A percentile compares a stretch with the other conserved stretches of the same genome.
Evolutionary conservation across 2,329 filamentous ascomycete species (phyloP).

Genomic region (Penicillium italicum): DNA sequence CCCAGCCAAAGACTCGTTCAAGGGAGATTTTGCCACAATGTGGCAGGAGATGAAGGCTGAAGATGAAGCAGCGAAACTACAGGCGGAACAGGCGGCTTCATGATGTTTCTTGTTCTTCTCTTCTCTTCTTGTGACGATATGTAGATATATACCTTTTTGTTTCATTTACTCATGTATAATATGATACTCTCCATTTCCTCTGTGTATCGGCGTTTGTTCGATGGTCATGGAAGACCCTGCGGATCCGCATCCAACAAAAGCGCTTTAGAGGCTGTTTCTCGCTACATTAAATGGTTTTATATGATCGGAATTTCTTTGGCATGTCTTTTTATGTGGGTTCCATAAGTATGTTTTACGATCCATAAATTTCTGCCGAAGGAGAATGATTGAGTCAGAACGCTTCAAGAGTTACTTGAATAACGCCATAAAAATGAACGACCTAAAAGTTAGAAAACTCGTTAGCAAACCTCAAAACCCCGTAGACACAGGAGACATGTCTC

Average conservation of each 20-base stretch:
- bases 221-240: neutral
- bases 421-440: neutral
- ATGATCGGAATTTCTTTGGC: neutral
- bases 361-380: neutral
- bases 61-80: conserved; percentile 37
- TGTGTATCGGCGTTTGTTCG: neutral
- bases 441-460: neutral
- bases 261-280: neutral
- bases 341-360: neutral
- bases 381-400: neutral
- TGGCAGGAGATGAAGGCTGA: conserved; percentile 43
- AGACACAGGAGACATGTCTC: neutral
- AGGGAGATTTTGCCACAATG: conserved; percentile 43
- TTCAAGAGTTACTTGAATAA: neutral
- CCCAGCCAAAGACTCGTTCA: conserved; percentile 53
- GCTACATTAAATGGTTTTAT: neutral
- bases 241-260: neutral
- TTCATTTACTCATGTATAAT: conserved; percentile 5
- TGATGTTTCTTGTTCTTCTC: conserved; percentile 8
- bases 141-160: conserved; percentile 12
- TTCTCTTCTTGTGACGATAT: conserved; percentile 9
- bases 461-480: neutral
- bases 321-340: neutral
- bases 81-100: conserved; percentile 18
- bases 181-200: conserved; percentile 3